Percentiles rank a stretch among this genome's conserved stretches.
phyloP scores from a whole-genome alignment of 805 yeast species.

The Gaillardinia entomophila region DNA sequence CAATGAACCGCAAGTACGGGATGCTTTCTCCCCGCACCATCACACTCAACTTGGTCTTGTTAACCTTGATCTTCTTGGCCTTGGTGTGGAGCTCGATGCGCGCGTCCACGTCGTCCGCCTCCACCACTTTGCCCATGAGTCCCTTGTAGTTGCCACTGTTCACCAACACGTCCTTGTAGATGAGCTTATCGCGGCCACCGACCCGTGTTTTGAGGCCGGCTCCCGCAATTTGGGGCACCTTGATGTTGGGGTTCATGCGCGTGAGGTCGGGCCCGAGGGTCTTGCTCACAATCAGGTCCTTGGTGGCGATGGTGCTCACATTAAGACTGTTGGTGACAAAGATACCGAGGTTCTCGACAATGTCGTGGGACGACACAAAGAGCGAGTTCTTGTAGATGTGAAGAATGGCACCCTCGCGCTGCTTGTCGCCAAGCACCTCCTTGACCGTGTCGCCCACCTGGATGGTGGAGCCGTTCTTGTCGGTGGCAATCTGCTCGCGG shows the following conservation, averaged over 20 bases:
- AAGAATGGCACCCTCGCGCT: slow-evolving; percentile 80
- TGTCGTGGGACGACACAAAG: slow-evolving; percentile 75
- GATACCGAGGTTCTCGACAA: slow-evolving; percentile 83
- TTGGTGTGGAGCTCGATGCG: slow-evolving; percentile 93
- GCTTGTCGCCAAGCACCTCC: slow-evolving; percentile 67
- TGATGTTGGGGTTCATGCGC: slow-evolving; percentile 79
- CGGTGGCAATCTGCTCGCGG: slow-evolving; percentile 80
- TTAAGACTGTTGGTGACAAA: slow-evolving; percentile 73
- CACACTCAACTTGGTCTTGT: slow-evolving; percentile 72
- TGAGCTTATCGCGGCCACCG: slow-evolving; percentile 74
- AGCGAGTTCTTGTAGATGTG: slow-evolving; percentile 79
- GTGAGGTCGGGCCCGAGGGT: slow-evolving; percentile 61
- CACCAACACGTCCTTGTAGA: slow-evolving; percentile 81
- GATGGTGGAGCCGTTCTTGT: slow-evolving; percentile 76
- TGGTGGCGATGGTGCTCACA: slow-evolving; percentile 79
- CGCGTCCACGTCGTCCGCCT: slow-evolving; percentile 87
- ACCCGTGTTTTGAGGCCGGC: slow-evolving; percentile 43
- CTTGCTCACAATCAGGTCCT: slow-evolving; percentile 60
- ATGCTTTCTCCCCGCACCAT: slow-evolving; percentile 62
- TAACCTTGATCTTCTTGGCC: slow-evolving; percentile 79
- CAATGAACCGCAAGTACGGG: slow-evolving; percentile 76
- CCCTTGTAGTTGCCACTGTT: slow-evolving; percentile 94
- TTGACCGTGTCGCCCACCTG: slow-evolving; percentile 90
- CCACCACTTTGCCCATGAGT: slow-evolving; percentile 85
- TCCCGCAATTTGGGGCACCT: slow-evolving; percentile 47